Evolutionary conservation across 495 filamentous ascomycete genomes (phyloP).

Genomic region (Letharia lupina): DNA sequence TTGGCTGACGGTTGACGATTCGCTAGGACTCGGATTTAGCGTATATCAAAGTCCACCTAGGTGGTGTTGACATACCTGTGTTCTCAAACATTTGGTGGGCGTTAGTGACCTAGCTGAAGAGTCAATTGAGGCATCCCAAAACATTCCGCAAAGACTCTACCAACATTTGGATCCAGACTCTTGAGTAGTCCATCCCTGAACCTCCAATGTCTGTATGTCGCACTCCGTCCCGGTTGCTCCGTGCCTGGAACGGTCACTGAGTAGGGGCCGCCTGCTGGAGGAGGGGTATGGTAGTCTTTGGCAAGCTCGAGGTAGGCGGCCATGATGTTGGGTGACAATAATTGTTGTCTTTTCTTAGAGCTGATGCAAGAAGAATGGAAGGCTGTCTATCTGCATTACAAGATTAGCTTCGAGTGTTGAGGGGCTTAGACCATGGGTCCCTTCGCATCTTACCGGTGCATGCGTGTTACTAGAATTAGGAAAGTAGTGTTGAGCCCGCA

Average conservation of each 20-base stretch:
- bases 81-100: conserved; percentile 77
- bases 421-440: neutral
- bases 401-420: neutral
- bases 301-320: conserved; percentile 35
- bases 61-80: conserved; percentile 35
- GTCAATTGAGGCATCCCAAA: neutral
- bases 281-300: conserved; percentile 35
- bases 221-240: conserved; percentile 60
- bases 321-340: neutral
- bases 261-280: conserved; percentile 41
- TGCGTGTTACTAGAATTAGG: neutral
- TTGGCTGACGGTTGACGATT: conserved; percentile 49
- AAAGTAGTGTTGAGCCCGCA: neutral
- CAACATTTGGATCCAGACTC: conserved; percentile 65
- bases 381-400: neutral
- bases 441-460: neutral
- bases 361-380: neutral
- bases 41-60: conserved; percentile 11
- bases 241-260: conserved; percentile 63
- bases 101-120: conserved; percentile 47
- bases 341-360: neutral
- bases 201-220: conserved; percentile 77
- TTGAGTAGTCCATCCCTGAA: conserved; percentile 61
- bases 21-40: conserved; percentile 29
- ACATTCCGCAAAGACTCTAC: conserved; percentile 4